Conservation (phyloP, 306 rosid species). For the Canavalia gladiata region DNA sequence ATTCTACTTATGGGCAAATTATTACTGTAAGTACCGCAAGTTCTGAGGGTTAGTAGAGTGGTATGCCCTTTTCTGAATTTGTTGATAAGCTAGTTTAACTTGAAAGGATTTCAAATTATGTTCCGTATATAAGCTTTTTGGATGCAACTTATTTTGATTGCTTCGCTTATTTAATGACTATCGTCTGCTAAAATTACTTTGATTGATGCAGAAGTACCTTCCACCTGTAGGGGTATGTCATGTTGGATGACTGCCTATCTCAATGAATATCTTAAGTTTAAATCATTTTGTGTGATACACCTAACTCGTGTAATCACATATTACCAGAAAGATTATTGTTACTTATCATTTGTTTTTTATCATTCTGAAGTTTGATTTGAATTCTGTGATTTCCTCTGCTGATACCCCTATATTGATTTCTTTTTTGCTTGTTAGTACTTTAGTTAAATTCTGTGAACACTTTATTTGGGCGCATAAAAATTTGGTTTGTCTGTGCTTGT, state of each 20-base stretch:
- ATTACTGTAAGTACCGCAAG: too few relatives aligned
- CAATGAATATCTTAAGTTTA: too few relatives aligned
- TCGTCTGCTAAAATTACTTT: too few relatives aligned
- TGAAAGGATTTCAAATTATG: background rate
- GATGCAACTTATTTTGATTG: background rate
- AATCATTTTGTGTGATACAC: background rate
- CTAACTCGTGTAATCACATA: background rate
- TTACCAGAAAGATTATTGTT: background rate
- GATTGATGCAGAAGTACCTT: too few relatives aligned
- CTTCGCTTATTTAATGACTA: too few relatives aligned
- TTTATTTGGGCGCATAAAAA: background rate
- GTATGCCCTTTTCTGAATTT: conserved; percentile 6
- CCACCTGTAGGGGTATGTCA: too few relatives aligned
- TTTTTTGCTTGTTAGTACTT: background rate
- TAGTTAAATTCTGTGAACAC: background rate
- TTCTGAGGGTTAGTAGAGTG: background rate
- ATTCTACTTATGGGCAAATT: too few relatives aligned
- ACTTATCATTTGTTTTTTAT: background rate
- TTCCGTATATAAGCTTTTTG: background rate
- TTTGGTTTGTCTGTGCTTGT: background rate
- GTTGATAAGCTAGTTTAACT: background rate
- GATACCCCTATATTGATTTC: too few relatives aligned
- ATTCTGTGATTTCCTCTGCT: conserved; percentile 7
- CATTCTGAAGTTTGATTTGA: background rate
- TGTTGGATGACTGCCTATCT: too few relatives aligned